Evolutionary conservation across 768 basidiomycete species (phyloP), one percentile per base, ranked within the genome.

Genomic region (Boletus edulis): DNA sequence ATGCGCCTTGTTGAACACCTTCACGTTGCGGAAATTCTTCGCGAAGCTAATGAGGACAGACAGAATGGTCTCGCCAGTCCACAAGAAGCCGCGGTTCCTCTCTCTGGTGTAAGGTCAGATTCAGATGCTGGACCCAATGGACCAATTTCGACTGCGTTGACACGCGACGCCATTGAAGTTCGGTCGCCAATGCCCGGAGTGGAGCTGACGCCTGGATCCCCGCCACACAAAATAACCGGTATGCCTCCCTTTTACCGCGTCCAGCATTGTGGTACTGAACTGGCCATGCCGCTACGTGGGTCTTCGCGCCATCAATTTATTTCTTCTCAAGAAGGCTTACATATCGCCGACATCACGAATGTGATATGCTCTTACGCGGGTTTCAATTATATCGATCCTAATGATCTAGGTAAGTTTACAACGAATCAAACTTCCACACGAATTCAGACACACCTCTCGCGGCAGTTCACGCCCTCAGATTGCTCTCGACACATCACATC

Each of bases 401-500:
- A 20, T 12, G 52, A 64, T 31, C 54, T 68, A n/a, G 62, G 67
- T 60, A 42, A 31, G 57, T 1, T 37, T 22, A 18, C 18, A 11
- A 31, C 27, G 0, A 27, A 27, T 52, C 20, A n/a, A 6, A 8
- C 6, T 15, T 5, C 4, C 7, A 15, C 11, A 1, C 9, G 7
- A 31, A 46, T 29, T 3, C 37, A 44, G 9, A 49, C 20, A 39
- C 37, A 12, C 14, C 45, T 31, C 7, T 42, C 24, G 18, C 9
- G 5, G 31, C 17, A 90, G 89, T 83, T 5, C 90, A 91, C 62
- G 78, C 82, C 34, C 78, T 93, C 39, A 85, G 90, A 42, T 76
- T 91, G 22, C 78, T 92, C 43, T 88, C 89, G 12, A 89, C 89
- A 0, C 87, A 90, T 64, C 89, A 91, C 66, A 80, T 91, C 49